Evolutionary conservation across 225 moss, liverwort and hornwort genomes (phyloP), one percentile per base, ranked within the genome.

Genomic region (Physcomitrellopsis africana): DNA sequence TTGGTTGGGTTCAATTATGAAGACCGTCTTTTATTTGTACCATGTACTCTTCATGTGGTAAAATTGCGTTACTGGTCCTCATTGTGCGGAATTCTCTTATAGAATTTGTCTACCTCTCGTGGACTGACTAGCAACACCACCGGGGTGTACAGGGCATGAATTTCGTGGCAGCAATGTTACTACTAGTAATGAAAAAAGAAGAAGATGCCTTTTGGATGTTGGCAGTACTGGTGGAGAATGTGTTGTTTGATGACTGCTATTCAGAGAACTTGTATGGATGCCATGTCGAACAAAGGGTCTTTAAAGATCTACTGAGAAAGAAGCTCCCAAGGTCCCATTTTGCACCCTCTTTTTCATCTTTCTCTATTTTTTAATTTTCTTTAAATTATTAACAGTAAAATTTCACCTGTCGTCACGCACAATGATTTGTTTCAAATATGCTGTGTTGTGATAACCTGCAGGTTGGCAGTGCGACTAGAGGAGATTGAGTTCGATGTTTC

Each of bases 171-270:
- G 97, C 94, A 52, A 81, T 91, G 84, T 85, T 99, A 65, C 82
- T 94, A 20, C 87, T 99, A 63, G 97, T 99, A 23, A 94, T 99
- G 97, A 99, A 93, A 76, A 99, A 92, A 27, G 97, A 99, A 81
- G 94, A 99, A 72, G 94, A 99, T 55, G 97, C 94, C 23, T 99
- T 99, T 73, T 99, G 97, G 97, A 99, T 99, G 97, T 89, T 99
- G 72, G 90, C 93, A 52, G 91, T 99, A 37, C 82, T 99, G 0
- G 81, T 99, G 73, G 97, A 99, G 73, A 99, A 99, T 74, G 92
- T 99, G n/a, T 62, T 99, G 72, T 99, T 99, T 56, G 92, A 94
- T 77, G 97, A 99, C 79, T 93, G 97, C 70, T 99, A 95, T 79
- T 89, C 94, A 2, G 94, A 99, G 76, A 94, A 99, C 74, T 61